These are phyloP conservation scores for Neophaeococcomyces aloes DNA, from an alignment of 2,329 filamentous ascomycete genomes.

Conservation along the genomic window DNA sequence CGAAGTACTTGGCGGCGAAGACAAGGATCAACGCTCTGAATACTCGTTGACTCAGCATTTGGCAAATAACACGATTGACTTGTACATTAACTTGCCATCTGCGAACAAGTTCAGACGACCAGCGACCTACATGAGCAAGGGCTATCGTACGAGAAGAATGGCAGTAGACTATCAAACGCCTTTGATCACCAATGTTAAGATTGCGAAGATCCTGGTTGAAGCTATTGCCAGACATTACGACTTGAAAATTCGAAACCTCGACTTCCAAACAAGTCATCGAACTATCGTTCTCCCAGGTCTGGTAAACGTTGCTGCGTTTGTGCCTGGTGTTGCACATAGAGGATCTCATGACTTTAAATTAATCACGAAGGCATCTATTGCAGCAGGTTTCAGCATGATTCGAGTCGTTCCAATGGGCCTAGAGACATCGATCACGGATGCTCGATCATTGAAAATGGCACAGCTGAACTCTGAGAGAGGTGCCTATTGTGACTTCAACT, in stretches of 20 bases:
- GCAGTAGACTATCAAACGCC: constrained; percentile 96
- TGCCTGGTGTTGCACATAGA: constrained; percentile 57
- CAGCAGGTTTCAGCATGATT: constrained; percentile 69
- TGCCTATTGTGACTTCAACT: constrained; percentile 67
- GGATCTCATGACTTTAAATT: constrained; percentile 57
- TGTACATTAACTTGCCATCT: constrained; percentile 99
- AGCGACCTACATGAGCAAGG: constrained; percentile 97
- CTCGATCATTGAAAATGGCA: constrained; percentile 58
- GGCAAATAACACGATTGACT: constrained; percentile 92
- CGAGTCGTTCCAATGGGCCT: constrained; percentile 66
- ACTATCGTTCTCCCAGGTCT: constrained; percentile 63
- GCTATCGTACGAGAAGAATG: constrained; percentile 93
- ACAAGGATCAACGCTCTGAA: constrained; percentile 82
- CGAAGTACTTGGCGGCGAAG: constrained; percentile 67
- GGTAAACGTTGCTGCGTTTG: constrained; percentile 70
- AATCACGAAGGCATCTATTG: constrained; percentile 63
- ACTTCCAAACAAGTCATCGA: constrained; percentile 84
- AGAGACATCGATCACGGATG: constrained; percentile 62
- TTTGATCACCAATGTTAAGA: constrained; percentile 97
- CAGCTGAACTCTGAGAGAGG: constrained; percentile 59
- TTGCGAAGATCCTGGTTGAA: constrained; percentile 93
- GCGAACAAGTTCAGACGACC: constrained; percentile 94
- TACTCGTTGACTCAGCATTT: constrained; percentile 95
- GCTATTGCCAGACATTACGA: constrained; percentile 84
- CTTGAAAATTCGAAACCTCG: constrained; percentile 68